Base-by-base conservation (phyloP, 768 basidiomycete genomes). In the Hericium rajendrae region DNA sequence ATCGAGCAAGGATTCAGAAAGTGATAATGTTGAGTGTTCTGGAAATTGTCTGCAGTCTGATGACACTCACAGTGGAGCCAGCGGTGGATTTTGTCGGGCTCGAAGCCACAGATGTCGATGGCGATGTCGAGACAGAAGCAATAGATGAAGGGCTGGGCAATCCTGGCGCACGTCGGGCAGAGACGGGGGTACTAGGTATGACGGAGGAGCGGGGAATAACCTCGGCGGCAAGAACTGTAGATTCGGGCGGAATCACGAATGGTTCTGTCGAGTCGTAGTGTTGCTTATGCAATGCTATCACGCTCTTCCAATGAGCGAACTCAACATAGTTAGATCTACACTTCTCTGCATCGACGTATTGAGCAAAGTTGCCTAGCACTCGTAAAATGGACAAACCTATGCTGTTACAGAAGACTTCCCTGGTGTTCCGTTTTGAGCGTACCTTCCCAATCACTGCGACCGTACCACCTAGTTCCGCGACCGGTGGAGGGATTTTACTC, bases 261-360 rank as follows among this genome's bases (percentile, higher is more conserved):
- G 43, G 37, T 38, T 58, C 57, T 15, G 61, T 8, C 2, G 48
- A 38, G 37, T 48, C 54, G 38, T 60, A 62, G 22, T 55, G 48
- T 9, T 51, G 28, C 41, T 60, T 54, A 32, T 60, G 63, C 39
- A 63, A 40, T 38, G 48, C 20, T 4, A 51, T 40, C 48, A 56
- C 62, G 39, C 37, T 54, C 41, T 39, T 40, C 61, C 59, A 62
- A 51, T 60, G 63, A 18, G 41, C 53, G 11, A 56, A 55, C 49
- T 62, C 59, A 15, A 52, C 57, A 8, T 46, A 13, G 26, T 24
- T 51, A 16, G 53, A 55, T 20, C 12, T 38, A 41, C 60, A 62
- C 11, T 55, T 60, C 28, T 59, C 62, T 63, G 41, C n/a, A 38
- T 22, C 32, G 32, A 6, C 6, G 49, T 5, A n/a, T n/a, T 58